These are phyloP conservation scores for Lentinula sp. DNA, from an alignment of 768 basidiomycete genomes.

Conservation along the genomic window DNA sequence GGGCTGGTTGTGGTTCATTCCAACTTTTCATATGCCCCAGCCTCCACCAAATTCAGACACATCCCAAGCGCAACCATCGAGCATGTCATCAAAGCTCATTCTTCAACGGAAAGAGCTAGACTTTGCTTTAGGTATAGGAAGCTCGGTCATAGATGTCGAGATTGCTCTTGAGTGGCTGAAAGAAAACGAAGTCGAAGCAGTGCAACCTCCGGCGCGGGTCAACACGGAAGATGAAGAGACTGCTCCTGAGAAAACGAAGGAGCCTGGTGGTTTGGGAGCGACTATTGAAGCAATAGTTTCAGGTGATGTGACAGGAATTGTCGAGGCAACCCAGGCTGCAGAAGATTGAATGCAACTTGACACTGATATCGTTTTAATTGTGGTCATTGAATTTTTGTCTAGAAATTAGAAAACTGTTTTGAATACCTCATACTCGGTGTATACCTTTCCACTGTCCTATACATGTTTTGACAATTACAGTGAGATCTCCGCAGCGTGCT, in stretches of 20 bases:
- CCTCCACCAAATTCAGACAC: conserved; percentile 25
- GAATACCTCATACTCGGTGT: too few species aligned
- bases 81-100: conserved; percentile 26
- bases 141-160: conserved; percentile 57
- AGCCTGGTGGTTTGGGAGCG: conserved; percentile 23
- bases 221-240: conserved; percentile 12
- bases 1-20: conserved; percentile 86
- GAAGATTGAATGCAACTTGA: conserved; percentile 4
- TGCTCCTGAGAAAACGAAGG: conserved; percentile 18
- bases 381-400: too few species aligned
- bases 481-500: too few species aligned
- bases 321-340: conserved; percentile 27
- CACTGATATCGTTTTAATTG: too few species aligned
- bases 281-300: conserved; percentile 22
- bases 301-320: conserved; percentile 17
- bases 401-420: too few species aligned
- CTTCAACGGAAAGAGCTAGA: conserved; percentile 64
- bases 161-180: conserved; percentile 50
- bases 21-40: conserved; percentile 71
- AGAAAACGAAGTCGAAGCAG: conserved; percentile 11
- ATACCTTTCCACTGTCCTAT: too few species aligned
- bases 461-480: too few species aligned
- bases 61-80: not conserved
- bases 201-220: conserved; percentile 21
- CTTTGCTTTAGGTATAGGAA: conserved; percentile 72